These are phyloP conservation scores for Stylosanthes scabra DNA, from an alignment of 331 rosid species.

Conservation along the genomic window DNA sequence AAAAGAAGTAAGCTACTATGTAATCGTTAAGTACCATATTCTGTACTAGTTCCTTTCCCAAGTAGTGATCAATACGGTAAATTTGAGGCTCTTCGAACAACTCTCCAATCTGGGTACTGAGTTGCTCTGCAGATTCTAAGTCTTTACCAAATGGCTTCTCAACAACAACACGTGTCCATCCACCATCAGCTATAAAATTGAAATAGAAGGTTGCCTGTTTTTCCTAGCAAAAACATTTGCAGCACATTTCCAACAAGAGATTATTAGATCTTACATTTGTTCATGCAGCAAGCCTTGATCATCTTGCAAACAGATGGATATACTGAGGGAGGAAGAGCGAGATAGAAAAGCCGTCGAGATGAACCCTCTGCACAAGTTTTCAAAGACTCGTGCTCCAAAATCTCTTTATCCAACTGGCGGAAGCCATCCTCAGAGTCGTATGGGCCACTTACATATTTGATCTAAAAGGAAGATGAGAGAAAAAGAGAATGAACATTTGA, in stretches of 20 bases:
- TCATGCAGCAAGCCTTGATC: constrained; percentile 83
- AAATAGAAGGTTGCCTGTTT: constrained; percentile 31
- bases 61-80: constrained; percentile 95
- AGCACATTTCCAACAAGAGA: constrained; percentile 26
- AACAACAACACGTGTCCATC: constrained; percentile 98
- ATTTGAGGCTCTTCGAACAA: constrained; percentile 89
- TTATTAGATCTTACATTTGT: constrained; percentile 66
- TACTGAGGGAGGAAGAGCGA: constrained; percentile 96
- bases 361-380: constrained; percentile 57
- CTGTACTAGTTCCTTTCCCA: constrained; percentile 98
- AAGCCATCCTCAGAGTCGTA: constrained; percentile 86
- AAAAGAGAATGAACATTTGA: constrained; percentile 28
- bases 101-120: constrained; percentile 85
- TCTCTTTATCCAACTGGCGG: constrained; percentile 78
- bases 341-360: constrained; percentile 82
- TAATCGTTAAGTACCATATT: constrained; percentile 72
- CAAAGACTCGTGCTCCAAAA: constrained; percentile 64
- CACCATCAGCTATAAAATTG: constrained; percentile 79
- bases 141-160: constrained; percentile 99
- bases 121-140: constrained; percentile 85
- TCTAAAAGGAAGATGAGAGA: constrained; percentile 49
- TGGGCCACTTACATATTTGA: constrained; percentile 88
- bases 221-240: constrained; percentile 2
- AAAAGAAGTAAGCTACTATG: constrained; percentile 29
- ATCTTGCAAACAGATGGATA: constrained; percentile 95